These are phyloP conservation scores for Neofusicoccum sp. DNA, from an alignment of 2,329 filamentous ascomycete species.

Conservation along the genomic window DNA sequence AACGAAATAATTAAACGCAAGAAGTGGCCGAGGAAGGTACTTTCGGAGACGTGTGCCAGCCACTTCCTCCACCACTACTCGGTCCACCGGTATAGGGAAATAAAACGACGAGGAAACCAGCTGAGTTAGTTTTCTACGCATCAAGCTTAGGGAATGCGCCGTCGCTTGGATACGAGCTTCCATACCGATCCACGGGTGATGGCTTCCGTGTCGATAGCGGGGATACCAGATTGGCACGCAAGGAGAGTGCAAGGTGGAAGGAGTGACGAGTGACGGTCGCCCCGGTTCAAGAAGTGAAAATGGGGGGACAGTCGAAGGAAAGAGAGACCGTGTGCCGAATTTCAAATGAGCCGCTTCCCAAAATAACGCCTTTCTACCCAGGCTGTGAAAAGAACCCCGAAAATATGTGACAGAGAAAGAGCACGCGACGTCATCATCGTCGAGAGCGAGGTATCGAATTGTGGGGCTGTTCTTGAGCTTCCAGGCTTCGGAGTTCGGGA, in stretches of 20 bases:
- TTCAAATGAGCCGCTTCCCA: slow-evolving; percentile 15
- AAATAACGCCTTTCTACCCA: slow-evolving; percentile 16
- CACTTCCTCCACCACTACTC: slow-evolving; percentile 17
- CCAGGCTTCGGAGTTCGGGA: neutral
- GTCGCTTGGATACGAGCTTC: slow-evolving; percentile 10
- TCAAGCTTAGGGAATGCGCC: slow-evolving; percentile 4
- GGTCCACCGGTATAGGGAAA: slow-evolving; percentile 12
- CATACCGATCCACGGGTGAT: slow-evolving; percentile 11
- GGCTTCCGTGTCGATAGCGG: slow-evolving; percentile 15
- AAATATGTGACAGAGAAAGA: slow-evolving; percentile 18
- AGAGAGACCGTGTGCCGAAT: slow-evolving; percentile 17
- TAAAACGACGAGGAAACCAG: slow-evolving; percentile 1
- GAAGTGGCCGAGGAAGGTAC: slow-evolving; percentile 12
- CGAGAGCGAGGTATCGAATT: slow-evolving; percentile 17
- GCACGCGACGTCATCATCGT: slow-evolving; percentile 17
- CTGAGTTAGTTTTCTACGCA: slow-evolving; percentile 15
- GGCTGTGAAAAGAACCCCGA: slow-evolving; percentile 10
- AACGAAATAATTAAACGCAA: slow-evolving; percentile 11
- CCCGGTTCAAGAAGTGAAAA: slow-evolving; percentile 1
- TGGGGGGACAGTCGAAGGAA: slow-evolving; percentile 1
- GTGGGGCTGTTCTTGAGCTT: neutral
- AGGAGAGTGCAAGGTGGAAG: slow-evolving; percentile 11
- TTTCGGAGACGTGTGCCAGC: slow-evolving; percentile 16
- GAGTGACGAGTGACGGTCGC: slow-evolving; percentile 1
- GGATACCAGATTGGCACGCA: neutral